These are phyloP conservation scores for Davidsoniella neocaledoniae DNA, from an alignment of 2,329 filamentous ascomycete genomes.

Conservation along the genomic window DNA sequence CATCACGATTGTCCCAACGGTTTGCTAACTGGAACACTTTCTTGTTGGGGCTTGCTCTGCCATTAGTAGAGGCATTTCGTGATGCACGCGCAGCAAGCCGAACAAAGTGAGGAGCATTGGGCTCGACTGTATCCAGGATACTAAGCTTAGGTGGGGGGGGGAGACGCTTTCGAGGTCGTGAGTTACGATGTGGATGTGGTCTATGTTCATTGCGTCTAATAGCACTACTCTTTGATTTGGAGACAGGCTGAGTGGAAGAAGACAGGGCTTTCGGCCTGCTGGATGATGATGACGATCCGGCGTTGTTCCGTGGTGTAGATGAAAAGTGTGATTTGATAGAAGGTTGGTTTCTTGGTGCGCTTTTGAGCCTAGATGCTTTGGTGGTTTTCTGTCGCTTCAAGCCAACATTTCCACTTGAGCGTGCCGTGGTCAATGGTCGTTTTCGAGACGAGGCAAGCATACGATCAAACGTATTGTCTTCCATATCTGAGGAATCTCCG, in stretches of 20 bases:
- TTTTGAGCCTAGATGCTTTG: conserved; percentile 14
- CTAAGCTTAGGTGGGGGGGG: conserved; percentile 31
- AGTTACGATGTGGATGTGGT: not conserved
- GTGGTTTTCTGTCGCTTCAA: conserved; percentile 16
- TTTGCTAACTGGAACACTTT: conserved; percentile 46
- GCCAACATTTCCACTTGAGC: conserved; percentile 14
- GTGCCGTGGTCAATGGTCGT: conserved; percentile 20
- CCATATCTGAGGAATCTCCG: conserved; percentile 25
- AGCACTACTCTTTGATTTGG: not conserved
- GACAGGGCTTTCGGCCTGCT: not conserved
- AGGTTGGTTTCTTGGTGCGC: conserved; percentile 18
- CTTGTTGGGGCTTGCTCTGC: conserved; percentile 35
- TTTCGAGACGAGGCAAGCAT: conserved; percentile 30
- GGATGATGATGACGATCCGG: not conserved
- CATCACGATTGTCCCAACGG: conserved; percentile 43
- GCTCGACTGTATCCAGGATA: conserved; percentile 42
- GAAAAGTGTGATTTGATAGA: conserved; percentile 20
- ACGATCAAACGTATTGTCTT: conserved; percentile 34
- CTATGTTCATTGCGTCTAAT: no score
- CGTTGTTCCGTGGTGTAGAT: not conserved
- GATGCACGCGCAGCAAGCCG: conserved; percentile 44
- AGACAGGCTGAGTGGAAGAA: not conserved
- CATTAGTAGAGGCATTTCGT: conserved; percentile 28
- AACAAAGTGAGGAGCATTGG: conserved; percentile 38
- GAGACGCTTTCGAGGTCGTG: conserved; percentile 8